phyloP scores from a whole-genome alignment of 768 basidiomycete species.

The Suillus discolor region DNA sequence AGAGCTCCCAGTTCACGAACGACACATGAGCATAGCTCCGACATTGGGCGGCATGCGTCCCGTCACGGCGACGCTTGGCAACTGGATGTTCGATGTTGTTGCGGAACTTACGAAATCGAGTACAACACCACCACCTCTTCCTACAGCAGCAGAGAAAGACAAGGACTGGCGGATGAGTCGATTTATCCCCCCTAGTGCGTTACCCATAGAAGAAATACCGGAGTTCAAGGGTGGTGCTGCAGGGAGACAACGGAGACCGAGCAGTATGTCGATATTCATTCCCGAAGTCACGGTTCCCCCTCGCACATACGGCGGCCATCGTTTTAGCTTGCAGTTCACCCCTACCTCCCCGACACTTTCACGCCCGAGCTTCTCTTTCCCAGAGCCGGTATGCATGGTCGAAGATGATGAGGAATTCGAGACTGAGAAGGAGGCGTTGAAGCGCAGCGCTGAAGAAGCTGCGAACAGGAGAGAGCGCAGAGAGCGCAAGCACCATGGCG shows the following conservation, averaged over 20 bases:
- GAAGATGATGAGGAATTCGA: conserved; percentile 45
- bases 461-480: conserved; percentile 36
- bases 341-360: conserved; percentile 51
- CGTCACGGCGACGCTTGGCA: conserved; percentile 54
- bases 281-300: conserved; percentile 31
- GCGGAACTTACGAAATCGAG: conserved; percentile 56
- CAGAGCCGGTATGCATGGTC: conserved; percentile 23
- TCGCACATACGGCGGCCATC: conserved; percentile 30
- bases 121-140: conserved; percentile 21
- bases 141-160: conserved; percentile 14
- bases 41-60: conserved; percentile 46
- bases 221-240: conserved; percentile 25
- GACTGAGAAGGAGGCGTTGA: conserved; percentile 46
- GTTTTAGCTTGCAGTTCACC: conserved; percentile 66
- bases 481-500: conserved; percentile 15
- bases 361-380: conserved; percentile 20
- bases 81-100: conserved; percentile 86
- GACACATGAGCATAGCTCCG: conserved; percentile 46
- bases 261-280: conserved; percentile 42
- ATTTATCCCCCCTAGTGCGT: conserved; percentile 37
- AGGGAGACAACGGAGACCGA: conserved; percentile 23
- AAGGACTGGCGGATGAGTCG: conserved; percentile 32
- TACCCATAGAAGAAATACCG: conserved; percentile 21
- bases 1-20: conserved; percentile 28
- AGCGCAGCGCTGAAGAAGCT: conserved; percentile 42